Base-by-base conservation (phyloP, 495 filamentous ascomycete genomes). In the Schizothecium vesticola region DNA sequence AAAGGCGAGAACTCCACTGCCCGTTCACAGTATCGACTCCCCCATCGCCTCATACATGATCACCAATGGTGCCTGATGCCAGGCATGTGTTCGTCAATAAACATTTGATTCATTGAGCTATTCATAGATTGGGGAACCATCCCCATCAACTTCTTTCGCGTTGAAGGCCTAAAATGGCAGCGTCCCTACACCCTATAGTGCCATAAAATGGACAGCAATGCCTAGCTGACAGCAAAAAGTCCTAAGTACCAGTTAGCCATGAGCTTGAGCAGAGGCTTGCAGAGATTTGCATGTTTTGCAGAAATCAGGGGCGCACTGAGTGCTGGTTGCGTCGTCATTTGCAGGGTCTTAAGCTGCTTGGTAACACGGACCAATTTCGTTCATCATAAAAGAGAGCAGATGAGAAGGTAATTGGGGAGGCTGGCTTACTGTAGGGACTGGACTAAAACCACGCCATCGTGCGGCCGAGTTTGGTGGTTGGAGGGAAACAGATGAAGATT, bases 341-440 rank as follows among this genome's bases (percentile, higher is more conserved):
- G 84, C 90, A 91, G 90, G 91, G 95, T 92, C 96, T 96, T 92
- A 92, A 86, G 89, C 93, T 89, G 90, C 91, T 97, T 90, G 88
- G 94, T 86, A 97, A 97, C 93, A 97, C 93, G 94, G 94, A 97
- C 94, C 92, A 96, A 96, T 89, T 80, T 86, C 72, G 86, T 87
- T 96, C 92, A 96, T 97, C 93, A 97, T 87, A 75, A 79, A 57
- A 64, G 29, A 19, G 55, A 56, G 33, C 43, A 68, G 65, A 56
- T 11, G 58, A 28, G 21, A 28, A 16, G 63, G 3, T 1, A 56
- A 31, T 51, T 43, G 59, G 22, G 62, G 69, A 61, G 1, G 13
- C 21, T 51, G 21, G 26, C 57, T 59, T 23, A 60, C 56, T 21
- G 59, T 59, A 23, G 56, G 16, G 29, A 51, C 25, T 28, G 22